Conservation (phyloP, 768 basidiomycete species). For the Leccinum boreale region DNA sequence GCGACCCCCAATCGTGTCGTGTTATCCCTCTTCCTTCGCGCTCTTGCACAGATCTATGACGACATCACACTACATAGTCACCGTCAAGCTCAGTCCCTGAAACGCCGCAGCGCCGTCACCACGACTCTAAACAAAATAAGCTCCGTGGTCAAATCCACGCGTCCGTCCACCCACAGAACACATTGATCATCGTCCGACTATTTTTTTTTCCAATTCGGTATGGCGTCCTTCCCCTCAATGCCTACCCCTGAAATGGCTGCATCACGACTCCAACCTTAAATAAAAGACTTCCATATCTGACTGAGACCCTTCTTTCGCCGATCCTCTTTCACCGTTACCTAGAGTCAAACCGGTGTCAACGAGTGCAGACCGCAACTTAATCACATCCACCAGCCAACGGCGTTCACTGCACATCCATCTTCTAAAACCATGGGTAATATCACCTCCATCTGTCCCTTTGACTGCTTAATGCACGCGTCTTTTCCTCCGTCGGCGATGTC, state of each 20-base stretch:
- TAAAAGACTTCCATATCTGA: conserved; percentile 2
- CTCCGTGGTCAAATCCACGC: conserved; percentile 12
- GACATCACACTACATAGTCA: conserved; percentile 5
- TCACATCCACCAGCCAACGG: conserved; percentile 1
- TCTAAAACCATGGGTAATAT: conserved; percentile 2
- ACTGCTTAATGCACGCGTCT: neutral
- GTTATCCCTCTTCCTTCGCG: neutral
- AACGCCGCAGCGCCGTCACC: conserved; percentile 25
- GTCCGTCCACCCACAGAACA: conserved; percentile 14
- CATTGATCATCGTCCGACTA: conserved; percentile 14
- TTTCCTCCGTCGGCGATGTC: neutral
- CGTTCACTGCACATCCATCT: conserved; percentile 2
- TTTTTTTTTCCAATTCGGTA: neutral
- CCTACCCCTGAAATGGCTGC: neutral
- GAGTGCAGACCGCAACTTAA: conserved; percentile 12
- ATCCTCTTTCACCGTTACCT: conserved; percentile 4
- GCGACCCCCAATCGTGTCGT: neutral
- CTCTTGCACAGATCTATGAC: conserved; percentile 1
- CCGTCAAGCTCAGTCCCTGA: conserved; percentile 15
- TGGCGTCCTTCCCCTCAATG: neutral
- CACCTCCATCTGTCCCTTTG: neutral
- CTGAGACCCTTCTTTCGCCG: neutral
- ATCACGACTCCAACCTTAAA: conserved; percentile 3
- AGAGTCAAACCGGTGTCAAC: conserved; percentile 1
- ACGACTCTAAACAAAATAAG: conserved; percentile 15